Conservation (phyloP, 2,329 filamentous ascomycete genomes). For the Clarireedia sp. region DNA sequence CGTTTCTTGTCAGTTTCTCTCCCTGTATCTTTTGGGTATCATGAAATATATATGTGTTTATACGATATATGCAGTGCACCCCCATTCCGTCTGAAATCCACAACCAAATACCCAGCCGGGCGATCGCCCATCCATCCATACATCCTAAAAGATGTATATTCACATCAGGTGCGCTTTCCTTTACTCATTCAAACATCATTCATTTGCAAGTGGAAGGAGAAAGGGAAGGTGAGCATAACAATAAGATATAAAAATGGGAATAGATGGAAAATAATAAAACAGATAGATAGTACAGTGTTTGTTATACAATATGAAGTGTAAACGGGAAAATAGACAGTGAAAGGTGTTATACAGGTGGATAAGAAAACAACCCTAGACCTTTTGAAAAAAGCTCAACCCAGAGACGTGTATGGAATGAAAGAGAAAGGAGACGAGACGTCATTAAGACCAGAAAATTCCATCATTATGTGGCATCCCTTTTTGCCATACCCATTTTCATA, state of each 20-base stretch:
- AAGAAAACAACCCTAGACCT: not conserved
- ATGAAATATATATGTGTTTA: constrained; percentile 3
- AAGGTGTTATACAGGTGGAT: not conserved
- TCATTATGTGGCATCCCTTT: constrained; percentile 1
- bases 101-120: too few species aligned
- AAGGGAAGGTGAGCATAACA: not conserved
- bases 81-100: not conserved
- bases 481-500: not conserved
- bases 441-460: not conserved
- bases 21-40: not conserved
- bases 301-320: not conserved
- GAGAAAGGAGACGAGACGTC: not conserved
- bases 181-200: constrained; percentile 2
- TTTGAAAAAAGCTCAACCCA: too few species aligned
- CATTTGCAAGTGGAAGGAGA: not conserved
- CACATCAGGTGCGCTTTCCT: not conserved
- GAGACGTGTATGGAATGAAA: not conserved
- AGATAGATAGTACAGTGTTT: not conserved
- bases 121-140: too few species aligned
- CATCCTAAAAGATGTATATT: too few species aligned
- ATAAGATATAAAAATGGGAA: not conserved
- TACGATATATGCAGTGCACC: not conserved
- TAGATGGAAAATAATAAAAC: not conserved
- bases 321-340: not conserved
- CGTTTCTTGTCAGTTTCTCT: not conserved